A percentile compares a stretch with the other conserved stretches of the same genome.
Conservation (phyloP, 1,284 basidiomycete species). For the Austroboletus sp. region DNA sequence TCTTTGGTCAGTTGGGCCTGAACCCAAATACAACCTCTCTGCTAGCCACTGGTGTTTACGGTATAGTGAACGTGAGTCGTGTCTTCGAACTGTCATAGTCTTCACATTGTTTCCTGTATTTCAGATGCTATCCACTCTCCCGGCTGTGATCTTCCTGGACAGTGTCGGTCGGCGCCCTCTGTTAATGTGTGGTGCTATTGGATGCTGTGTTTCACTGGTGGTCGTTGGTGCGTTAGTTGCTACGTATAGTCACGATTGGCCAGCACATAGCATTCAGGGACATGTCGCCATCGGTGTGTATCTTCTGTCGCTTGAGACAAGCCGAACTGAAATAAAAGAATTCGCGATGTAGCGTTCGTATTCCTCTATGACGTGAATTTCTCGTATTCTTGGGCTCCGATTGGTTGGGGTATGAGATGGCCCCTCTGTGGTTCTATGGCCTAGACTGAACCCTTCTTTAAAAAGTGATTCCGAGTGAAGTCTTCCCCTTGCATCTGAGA, state of each 20-base stretch:
- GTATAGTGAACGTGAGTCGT: slow-evolving; percentile 28
- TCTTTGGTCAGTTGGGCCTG: slow-evolving; percentile 31
- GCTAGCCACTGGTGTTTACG: slow-evolving; percentile 31
- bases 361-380: slow-evolving; percentile 33
- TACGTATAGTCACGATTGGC: slow-evolving; percentile 26
- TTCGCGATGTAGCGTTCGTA: slow-evolving; percentile 24
- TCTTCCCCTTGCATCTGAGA: slow-evolving; percentile 31
- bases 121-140: slow-evolving; percentile 27
- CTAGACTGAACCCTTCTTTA: not conserved
- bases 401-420: slow-evolving; percentile 28
- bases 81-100: not conserved
- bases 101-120: not conserved
- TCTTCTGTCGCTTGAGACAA: not conserved
- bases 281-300: slow-evolving; percentile 26
- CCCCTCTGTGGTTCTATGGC: not conserved
- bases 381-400: slow-evolving; percentile 34
- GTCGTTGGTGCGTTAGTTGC: slow-evolving; percentile 29
- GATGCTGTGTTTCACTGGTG: slow-evolving; percentile 28
- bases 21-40: slow-evolving; percentile 32
- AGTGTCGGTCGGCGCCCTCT: slow-evolving; percentile 32
- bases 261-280: slow-evolving; percentile 24
- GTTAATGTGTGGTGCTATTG: slow-evolving; percentile 29
- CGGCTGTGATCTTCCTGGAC: slow-evolving; percentile 29
- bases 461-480: slow-evolving; percentile 30
- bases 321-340: not conserved